Evolutionary conservation across 140 eudicot genomes (phyloP).

Genomic region (Anethum foeniculum): DNA sequence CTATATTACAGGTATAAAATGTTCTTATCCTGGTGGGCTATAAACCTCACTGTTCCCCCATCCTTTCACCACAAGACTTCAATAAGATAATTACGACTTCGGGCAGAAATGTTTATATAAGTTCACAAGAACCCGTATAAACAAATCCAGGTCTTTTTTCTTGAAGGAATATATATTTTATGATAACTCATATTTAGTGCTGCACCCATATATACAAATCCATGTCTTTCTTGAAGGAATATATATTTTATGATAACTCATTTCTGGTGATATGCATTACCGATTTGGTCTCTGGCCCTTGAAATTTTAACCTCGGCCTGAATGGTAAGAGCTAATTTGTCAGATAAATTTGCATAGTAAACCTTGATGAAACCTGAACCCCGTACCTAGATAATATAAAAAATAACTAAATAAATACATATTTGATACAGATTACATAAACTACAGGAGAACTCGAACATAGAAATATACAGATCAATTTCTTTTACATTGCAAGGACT

Average conservation of each 20-base stretch:
- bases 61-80: no score
- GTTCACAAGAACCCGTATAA: background rate
- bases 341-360: background rate
- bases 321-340: background rate
- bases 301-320: background rate
- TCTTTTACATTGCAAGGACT: background rate
- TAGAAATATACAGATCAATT: background rate
- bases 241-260: background rate
- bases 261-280: background rate
- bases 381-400: background rate
- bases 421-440: background rate
- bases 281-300: background rate
- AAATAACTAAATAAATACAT: background rate
- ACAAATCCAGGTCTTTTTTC: background rate
- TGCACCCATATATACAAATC: background rate
- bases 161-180: background rate
- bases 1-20: no score
- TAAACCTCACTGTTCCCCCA: no score
- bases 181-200: background rate
- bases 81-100: no score
- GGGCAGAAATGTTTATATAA: background rate
- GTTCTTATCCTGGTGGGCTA: no score
- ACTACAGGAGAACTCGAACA: background rate
- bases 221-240: background rate
- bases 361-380: background rate